Conservation (phyloP, 176 grass and related monocot species). For the Oryza nivara region DNA sequence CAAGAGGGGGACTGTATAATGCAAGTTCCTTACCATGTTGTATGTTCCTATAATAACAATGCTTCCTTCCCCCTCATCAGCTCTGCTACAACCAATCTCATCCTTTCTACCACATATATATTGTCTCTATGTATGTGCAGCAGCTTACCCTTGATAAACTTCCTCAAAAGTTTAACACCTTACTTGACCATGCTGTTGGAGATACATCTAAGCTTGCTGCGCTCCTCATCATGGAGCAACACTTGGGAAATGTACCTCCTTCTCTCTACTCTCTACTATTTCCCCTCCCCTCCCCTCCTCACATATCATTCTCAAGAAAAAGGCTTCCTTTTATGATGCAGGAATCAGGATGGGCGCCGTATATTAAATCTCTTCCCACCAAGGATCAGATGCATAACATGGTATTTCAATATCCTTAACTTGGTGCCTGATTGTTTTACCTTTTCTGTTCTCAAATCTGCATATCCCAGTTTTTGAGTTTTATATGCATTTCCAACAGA, state of each 20-base stretch:
- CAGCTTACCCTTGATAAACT: constrained; percentile 53
- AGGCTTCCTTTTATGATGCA: constrained; percentile 17
- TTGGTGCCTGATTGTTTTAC: background rate
- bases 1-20: constrained; percentile 53
- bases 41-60: constrained; percentile 32
- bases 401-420: constrained; percentile 34
- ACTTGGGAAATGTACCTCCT: constrained; percentile 37
- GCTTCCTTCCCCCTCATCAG: background rate
- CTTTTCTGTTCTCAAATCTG: background rate
- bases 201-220: constrained; percentile 39
- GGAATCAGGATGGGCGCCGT: constrained; percentile 54
- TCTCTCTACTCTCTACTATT: no score
- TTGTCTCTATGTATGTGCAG: constrained; percentile 24
- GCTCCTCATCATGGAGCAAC: constrained; percentile 63
- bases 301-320: background rate
- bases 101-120: background rate
- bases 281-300: background rate
- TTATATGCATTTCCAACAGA: background rate
- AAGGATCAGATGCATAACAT: constrained; percentile 67
- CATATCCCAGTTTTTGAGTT: background rate
- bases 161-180: constrained; percentile 29
- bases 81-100: background rate
- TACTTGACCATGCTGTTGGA: constrained; percentile 26
- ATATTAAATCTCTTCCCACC: constrained; percentile 49
- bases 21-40: constrained; percentile 47